Percentiles rank a stretch among this genome's conserved stretches.
Evolutionary conservation across 805 yeast genomes (phyloP).

Genomic region (Scheffersomyces amazonensis): DNA sequence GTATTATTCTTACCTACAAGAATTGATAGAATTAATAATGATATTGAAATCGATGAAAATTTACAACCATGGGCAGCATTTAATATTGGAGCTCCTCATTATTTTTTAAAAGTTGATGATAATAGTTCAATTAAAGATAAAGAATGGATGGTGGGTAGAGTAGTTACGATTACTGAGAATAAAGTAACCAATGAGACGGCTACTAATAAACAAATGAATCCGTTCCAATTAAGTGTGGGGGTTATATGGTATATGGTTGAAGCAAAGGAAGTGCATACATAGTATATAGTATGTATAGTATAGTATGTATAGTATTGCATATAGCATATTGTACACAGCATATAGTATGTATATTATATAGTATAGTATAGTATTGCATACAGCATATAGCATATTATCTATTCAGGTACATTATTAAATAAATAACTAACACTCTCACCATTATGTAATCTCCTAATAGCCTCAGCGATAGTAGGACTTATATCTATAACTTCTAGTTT

Average conservation of each 20-base stretch:
- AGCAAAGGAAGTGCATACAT: constrained; percentile 41
- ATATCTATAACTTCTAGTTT: constrained; percentile 69
- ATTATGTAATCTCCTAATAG: constrained; percentile 79
- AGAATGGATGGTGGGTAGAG: constrained; percentile 84
- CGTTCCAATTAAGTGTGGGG: constrained; percentile 63
- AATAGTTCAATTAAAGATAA: constrained; percentile 30
- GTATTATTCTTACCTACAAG: constrained; percentile 84
- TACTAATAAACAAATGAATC: constrained; percentile 44
- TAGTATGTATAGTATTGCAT: too few species aligned
- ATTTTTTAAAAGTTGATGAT: constrained; percentile 54
- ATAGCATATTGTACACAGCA: too few species aligned
- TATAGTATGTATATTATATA: too few species aligned
- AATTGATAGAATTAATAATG: constrained; percentile 30
- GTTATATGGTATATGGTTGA: constrained; percentile 62
- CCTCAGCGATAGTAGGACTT: constrained; percentile 73
- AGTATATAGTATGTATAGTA: neutral
- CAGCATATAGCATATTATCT: too few species aligned
- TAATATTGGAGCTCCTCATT: constrained; percentile 84
- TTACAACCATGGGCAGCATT: constrained; percentile 86
- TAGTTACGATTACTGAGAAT: constrained; percentile 54
- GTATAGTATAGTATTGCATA: too few species aligned
- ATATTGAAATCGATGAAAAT: neutral
- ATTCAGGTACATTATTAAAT: constrained; percentile 62
- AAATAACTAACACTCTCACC: constrained; percentile 84
- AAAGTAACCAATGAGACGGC: constrained; percentile 46